Evolutionary conservation across 371 early-diverging fungal species (phyloP).

Genomic region (Rhizomucor pusillus): DNA sequence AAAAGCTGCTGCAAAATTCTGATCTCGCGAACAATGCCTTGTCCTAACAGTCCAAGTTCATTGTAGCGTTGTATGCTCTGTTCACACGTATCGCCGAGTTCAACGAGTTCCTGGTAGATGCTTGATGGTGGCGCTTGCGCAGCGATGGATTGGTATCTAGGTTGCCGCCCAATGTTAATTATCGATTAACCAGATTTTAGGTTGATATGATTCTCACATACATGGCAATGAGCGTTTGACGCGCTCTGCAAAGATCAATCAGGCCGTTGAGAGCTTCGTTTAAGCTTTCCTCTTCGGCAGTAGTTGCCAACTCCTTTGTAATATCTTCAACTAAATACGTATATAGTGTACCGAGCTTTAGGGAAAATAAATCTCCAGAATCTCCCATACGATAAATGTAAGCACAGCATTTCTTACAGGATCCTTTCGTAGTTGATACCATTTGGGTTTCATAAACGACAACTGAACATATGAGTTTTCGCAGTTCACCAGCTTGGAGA

Average conservation of each 20-base stretch:
- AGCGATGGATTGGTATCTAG: conserved; percentile 39
- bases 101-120: too few species aligned
- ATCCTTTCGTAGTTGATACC: conserved; percentile 49
- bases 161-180: not conserved
- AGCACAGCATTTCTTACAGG: conserved; percentile 19
- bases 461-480: conserved; percentile 37
- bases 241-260: conserved; percentile 22
- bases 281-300: conserved; percentile 13
- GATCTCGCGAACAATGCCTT: conserved; percentile 50
- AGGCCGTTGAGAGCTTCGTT: conserved; percentile 23
- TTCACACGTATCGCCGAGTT: too few species aligned
- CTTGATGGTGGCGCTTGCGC: conserved; percentile 5
- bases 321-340: conserved; percentile 27
- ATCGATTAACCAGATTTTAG: not conserved
- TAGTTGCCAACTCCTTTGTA: conserved; percentile 19
- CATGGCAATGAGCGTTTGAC: conserved; percentile 37
- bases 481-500: conserved; percentile 27
- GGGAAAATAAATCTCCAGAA: too few species aligned
- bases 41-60: conserved; percentile 37
- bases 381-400: too few species aligned
- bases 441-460: conserved; percentile 39
- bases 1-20: conserved; percentile 38
- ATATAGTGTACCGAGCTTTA: conserved; percentile 25
- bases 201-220: conserved; percentile 7
- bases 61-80: conserved; percentile 2